A percentile compares a stretch with the other conserved stretches of the same genome.
These are phyloP conservation scores for Pelargonium citronellum DNA, from an alignment of 441 rosid genomes.

Conservation along the genomic window DNA sequence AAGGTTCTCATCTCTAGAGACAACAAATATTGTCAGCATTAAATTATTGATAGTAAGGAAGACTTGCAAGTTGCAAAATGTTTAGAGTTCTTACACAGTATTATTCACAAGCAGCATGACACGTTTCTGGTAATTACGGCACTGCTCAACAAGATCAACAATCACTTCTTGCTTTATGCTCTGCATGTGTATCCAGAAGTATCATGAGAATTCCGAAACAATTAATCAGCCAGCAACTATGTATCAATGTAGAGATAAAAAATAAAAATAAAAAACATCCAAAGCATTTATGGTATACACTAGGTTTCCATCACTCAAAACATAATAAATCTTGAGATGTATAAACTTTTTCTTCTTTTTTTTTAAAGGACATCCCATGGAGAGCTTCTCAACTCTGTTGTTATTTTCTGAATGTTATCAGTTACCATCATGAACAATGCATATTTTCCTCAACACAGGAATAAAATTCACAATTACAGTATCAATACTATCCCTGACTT, in stretches of 20 bases:
- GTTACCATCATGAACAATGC: too few relatives aligned
- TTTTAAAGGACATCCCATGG: too few relatives aligned
- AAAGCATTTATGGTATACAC: too few relatives aligned
- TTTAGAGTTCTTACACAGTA: constrained; percentile 48
- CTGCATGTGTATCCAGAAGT: constrained; percentile 36
- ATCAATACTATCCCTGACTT: not conserved
- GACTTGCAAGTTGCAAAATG: not conserved
- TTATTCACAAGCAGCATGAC: constrained; percentile 75
- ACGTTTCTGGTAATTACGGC: constrained; percentile 80
- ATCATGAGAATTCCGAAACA: not conserved
- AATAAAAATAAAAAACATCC: too few relatives aligned
- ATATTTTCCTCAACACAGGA: too few relatives aligned
- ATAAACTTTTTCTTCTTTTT: too few relatives aligned
- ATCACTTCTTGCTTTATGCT: constrained; percentile 77
- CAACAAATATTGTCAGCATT: constrained; percentile 21
- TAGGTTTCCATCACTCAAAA: too few relatives aligned
- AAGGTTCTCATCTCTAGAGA: constrained; percentile 72
- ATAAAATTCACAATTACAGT: not conserved
- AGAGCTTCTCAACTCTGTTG: too few relatives aligned
- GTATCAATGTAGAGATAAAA: too few relatives aligned
- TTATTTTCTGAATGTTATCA: too few relatives aligned
- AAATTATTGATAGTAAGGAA: constrained; percentile 7
- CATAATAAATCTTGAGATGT: too few relatives aligned
- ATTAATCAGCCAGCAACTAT: too few relatives aligned
- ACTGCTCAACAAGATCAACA: constrained; percentile 88